Evolutionary conservation across 2,329 filamentous ascomycete species (phyloP), one percentile per base, ranked within the genome.

Genomic region (Trichoderma sp.): DNA sequence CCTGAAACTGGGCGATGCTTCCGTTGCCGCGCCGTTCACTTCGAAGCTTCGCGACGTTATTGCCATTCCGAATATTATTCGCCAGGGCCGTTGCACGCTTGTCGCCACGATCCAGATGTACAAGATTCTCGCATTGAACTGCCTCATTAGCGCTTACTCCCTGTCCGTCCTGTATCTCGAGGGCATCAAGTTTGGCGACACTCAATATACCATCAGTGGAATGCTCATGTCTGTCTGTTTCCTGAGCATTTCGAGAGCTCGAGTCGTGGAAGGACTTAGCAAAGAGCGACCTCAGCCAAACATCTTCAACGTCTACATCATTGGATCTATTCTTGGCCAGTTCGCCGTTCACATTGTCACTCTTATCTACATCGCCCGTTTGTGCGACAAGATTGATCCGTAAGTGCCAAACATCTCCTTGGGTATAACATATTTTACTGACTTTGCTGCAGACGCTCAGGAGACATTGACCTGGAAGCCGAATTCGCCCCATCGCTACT

Each of bases 171-270:
- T 99, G 69, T 99, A 99, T 77, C 88, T 99, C 1, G 95, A 98
- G 76, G 96, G 96, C 72, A 99, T 99, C 86, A 99, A 99, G 84
- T 99, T 99, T 78, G 94, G 96, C 68, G 96, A 99, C 78, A 94
- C 94, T 4, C 96, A 99, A 82, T 96, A 98, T 74, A 99, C 96
- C 19, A 98, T 99, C 76, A 97, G 94, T 75, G 96, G 96, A 75
- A 98, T 99, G 92, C 90, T 99, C 80, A 98, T 99, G 96, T 97
- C 94, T 76, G 96, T 99, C 62, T 99, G 96, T 83, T 99, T 99
- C 87, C 84, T 99, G 76, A 97, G 94, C 71, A 97, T 99, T 76
- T 98, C 96, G n/a, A 91, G 96, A 70, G 96, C 96, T 49, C 96
- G 94, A 84, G 93, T 96, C 35, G 96, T 99, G 64, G 96, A 99